Percentiles rank a stretch among this genome's conserved stretches.
Conservation (phyloP, 768 basidiomycete species). For the Tubosaeta sp. region DNA sequence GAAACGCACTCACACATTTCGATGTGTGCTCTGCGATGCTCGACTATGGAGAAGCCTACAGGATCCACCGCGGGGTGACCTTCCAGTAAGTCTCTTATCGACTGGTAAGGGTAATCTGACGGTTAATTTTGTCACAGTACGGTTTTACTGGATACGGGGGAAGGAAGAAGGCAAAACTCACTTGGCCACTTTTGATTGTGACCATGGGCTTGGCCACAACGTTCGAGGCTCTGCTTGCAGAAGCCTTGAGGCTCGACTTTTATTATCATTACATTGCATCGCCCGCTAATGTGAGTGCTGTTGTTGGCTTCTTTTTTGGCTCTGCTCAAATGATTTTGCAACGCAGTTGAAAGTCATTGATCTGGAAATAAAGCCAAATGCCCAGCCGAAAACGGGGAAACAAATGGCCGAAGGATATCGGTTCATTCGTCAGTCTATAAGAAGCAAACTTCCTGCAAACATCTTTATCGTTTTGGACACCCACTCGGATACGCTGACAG, state of each 20-base stretch:
- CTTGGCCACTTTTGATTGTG: neutral
- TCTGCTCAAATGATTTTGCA: neutral
- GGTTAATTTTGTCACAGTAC: neutral
- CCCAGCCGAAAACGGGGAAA: neutral
- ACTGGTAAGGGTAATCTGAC: too few relatives aligned
- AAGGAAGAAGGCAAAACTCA: neutral
- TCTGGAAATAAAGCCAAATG: neutral
- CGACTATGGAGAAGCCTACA: neutral
- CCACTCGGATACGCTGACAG: neutral
- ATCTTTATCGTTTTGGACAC: neutral
- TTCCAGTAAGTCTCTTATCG: neutral
- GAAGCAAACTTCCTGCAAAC: neutral
- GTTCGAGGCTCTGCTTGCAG: neutral
- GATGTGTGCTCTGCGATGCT: neutral
- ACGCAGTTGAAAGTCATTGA: neutral
- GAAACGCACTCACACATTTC: neutral
- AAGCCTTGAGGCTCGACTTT: neutral
- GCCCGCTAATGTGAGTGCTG: neutral
- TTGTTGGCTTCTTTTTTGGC: neutral
- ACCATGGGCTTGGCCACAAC: rapidly evolving
- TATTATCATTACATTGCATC: neutral
- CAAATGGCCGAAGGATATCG: neutral
- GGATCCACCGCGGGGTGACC: neutral
- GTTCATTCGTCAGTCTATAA: neutral
- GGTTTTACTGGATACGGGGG: neutral